Conservation (phyloP, 371 early-diverging fungal genomes). For the Mucor saturninus region DNA sequence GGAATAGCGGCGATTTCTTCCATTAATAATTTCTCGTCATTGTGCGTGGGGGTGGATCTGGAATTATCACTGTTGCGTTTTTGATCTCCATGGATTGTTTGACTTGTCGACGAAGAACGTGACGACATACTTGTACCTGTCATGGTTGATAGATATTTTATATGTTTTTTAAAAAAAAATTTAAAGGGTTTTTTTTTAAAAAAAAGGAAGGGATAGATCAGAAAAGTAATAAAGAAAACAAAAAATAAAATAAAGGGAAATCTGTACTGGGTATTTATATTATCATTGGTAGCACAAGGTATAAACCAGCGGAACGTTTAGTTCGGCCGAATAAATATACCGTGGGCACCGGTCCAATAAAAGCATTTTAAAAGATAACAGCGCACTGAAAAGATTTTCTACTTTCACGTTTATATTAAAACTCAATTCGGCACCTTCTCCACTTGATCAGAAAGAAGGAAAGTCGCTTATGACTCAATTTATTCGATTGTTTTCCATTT, state of each 20-base stretch:
- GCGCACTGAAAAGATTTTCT: background rate
- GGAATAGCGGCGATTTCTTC: conserved; percentile 33
- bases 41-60: background rate
- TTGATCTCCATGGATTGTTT: conserved; percentile 19
- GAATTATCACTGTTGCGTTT: conserved; percentile 12
- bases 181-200: background rate
- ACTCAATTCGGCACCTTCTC: conserved; percentile 22
- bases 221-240: background rate
- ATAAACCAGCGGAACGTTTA: conserved; percentile 5
- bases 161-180: background rate
- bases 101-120: conserved; percentile 31
- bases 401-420: conserved; percentile 17
- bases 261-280: conserved; percentile 7
- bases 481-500: too few species aligned
- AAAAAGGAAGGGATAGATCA: background rate
- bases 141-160: conserved; percentile 6
- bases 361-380: background rate
- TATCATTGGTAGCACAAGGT: conserved; percentile 6
- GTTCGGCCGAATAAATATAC: conserved; percentile 15
- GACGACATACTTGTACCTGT: conserved; percentile 25
- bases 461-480: conserved; percentile 14
- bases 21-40: conserved; percentile 25
- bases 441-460: background rate
- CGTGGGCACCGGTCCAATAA: conserved; percentile 12
- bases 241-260: background rate